Evolutionary conservation across 1,139 yeast genomes (phyloP).

Genomic region (Debaryomyces fabryi): DNA sequence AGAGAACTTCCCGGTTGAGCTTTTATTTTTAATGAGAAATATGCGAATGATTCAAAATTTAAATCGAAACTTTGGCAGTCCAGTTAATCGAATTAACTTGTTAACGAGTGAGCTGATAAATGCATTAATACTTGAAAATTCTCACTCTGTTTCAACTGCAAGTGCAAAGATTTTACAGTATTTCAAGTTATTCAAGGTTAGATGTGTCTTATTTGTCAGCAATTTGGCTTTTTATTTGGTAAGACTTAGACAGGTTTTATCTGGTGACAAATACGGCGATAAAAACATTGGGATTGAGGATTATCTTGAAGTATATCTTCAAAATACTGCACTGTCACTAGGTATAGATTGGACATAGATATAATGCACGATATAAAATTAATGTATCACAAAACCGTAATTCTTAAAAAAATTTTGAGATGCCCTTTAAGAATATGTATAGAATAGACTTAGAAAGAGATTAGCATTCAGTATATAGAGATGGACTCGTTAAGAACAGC

Average conservation of each 20-base stretch:
- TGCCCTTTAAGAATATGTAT: constrained; percentile 9
- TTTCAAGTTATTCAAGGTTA: constrained; percentile 33
- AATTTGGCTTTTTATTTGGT: constrained; percentile 45
- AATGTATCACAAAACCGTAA: constrained; percentile 4
- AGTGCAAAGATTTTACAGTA: constrained; percentile 14
- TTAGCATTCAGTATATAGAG: not conserved
- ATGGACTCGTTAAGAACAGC: constrained; percentile 39
- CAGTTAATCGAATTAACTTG: constrained; percentile 68
- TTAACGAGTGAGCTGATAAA: constrained; percentile 58
- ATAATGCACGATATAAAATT: not conserved
- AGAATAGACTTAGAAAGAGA: not conserved
- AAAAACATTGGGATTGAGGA: constrained; percentile 50
- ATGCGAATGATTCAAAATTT: constrained; percentile 75
- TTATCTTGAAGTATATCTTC: constrained; percentile 46
- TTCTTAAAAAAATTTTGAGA: constrained; percentile 13
- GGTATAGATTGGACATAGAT: constrained; percentile 37
- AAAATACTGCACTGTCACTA: constrained; percentile 41
- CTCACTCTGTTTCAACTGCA: constrained; percentile 17
- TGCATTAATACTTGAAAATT: constrained; percentile 19
- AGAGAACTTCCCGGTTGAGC: constrained; percentile 65
- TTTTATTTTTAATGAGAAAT: constrained; percentile 67
- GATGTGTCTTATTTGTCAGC: constrained; percentile 43
- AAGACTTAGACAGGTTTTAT: constrained; percentile 42
- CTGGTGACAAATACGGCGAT: constrained; percentile 35
- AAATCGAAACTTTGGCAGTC: constrained; percentile 68